phyloP scores from a whole-genome alignment of 805 yeast genomes.

The Isabelozyma pseudorhagii region DNA sequence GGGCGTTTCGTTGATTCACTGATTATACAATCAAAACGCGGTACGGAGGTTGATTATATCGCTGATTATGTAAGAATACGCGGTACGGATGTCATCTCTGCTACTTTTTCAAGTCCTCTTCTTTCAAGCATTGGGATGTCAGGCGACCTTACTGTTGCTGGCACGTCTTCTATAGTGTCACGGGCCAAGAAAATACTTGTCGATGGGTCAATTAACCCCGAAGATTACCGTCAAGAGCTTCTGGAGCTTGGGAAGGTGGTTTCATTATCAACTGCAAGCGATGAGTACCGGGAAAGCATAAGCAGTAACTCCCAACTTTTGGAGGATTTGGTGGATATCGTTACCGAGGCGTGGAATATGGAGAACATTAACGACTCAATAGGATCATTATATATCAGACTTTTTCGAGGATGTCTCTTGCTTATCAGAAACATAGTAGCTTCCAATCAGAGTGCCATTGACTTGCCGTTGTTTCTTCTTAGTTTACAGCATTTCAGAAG shows the following conservation, averaged over 20 bases:
- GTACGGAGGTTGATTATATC: too few species aligned
- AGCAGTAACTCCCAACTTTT: background rate
- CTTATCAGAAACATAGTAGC: slow-evolving; percentile 47
- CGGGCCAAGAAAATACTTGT: background rate
- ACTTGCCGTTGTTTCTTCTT: slow-evolving; percentile 1
- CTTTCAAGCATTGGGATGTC: too few species aligned
- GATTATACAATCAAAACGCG: too few species aligned
- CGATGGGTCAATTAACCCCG: background rate
- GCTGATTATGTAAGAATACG: too few species aligned
- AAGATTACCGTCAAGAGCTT: background rate
- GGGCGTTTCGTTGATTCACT: too few species aligned
- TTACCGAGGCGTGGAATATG: slow-evolving; percentile 6
- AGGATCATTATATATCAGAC: slow-evolving; percentile 19
- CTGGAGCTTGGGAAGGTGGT: slow-evolving; percentile 3
- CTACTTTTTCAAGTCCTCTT: too few species aligned
- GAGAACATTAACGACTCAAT: background rate
- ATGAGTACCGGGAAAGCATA: slow-evolving; percentile 3
- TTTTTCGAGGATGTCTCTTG: slow-evolving; percentile 46
- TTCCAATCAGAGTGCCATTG: slow-evolving; percentile 6
- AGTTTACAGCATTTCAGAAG: slow-evolving; percentile 5
- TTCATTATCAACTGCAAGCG: slow-evolving; percentile 1
- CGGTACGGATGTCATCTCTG: too few species aligned
- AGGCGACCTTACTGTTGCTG: background rate
- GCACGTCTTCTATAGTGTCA: background rate
- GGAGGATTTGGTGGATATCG: slow-evolving; percentile 4